Conservation (phyloP, 2,329 filamentous ascomycete genomes). For the Emergomyces pasteurianus region DNA sequence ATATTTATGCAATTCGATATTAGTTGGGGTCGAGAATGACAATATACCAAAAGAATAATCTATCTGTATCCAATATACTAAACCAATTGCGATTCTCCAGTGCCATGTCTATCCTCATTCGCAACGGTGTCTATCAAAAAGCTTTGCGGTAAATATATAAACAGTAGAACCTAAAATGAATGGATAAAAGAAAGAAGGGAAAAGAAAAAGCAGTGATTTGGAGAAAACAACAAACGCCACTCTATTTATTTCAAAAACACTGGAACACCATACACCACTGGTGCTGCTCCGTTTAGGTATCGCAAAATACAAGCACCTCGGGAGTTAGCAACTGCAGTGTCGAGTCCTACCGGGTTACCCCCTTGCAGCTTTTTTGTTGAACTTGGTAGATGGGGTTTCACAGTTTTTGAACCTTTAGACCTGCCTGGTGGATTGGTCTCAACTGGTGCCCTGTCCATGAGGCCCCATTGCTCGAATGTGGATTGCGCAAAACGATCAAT, state of each 20-base stretch:
- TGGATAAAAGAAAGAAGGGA: background rate
- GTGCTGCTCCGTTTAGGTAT: constrained; percentile 87
- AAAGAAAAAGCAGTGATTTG: background rate
- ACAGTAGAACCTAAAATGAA: background rate
- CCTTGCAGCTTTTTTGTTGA: background rate
- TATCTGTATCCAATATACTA: background rate
- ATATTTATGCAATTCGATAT: background rate
- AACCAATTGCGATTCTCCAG: background rate
- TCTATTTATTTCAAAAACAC: constrained; percentile 53
- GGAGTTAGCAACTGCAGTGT: constrained; percentile 68
- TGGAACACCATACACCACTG: constrained; percentile 89
- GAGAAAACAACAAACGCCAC: background rate
- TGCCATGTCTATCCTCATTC: background rate
- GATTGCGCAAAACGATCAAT: constrained; percentile 82
- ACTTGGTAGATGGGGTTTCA: background rate
- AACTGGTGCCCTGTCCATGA: constrained; percentile 38
- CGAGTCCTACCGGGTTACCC: constrained; percentile 44
- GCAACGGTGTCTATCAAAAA: background rate
- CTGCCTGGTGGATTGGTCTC: constrained; percentile 17
- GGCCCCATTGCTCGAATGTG: constrained; percentile 75
- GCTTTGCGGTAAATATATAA: background rate
- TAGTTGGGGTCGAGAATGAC: background rate
- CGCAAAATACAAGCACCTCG: constrained; percentile 70
- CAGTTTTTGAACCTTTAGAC: constrained; percentile 15
- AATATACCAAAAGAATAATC: constrained; percentile 1